phyloP scores from a whole-genome alignment of 2,329 filamentous ascomycete species.

The Aspergillus ochraceus region DNA sequence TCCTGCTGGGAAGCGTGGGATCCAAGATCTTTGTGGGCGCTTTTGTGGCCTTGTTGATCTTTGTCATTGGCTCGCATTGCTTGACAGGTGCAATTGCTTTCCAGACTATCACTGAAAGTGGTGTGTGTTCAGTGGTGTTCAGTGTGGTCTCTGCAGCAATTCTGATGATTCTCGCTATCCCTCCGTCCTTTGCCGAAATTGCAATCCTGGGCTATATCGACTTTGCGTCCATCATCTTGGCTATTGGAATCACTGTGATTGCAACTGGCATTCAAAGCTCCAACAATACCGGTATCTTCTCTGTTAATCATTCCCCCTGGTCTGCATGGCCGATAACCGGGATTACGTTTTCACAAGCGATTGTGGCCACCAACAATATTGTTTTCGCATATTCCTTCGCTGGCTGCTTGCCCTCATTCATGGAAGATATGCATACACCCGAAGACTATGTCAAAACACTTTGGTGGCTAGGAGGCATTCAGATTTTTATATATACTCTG shows the following conservation, averaged over 20 bases:
- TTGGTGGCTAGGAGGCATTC: constrained; percentile 8
- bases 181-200: constrained; percentile 33
- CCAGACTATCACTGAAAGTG: constrained; percentile 39
- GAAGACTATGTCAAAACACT: constrained; percentile 8
- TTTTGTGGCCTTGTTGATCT: constrained; percentile 45
- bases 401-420: constrained; percentile 7
- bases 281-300: constrained; percentile 17
- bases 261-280: constrained; percentile 28
- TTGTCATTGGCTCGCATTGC: constrained; percentile 46
- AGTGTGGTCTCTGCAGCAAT: constrained; percentile 42
- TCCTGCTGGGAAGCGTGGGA: constrained; percentile 44
- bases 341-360: constrained; percentile 25
- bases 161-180: constrained; percentile 30
- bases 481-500: constrained; percentile 12
- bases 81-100: constrained; percentile 49
- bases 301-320: constrained; percentile 1
- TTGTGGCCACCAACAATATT: constrained; percentile 31
- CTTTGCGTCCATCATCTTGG: constrained; percentile 32
- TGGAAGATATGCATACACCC: constrained; percentile 14
- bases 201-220: constrained; percentile 35
- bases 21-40: constrained; percentile 39
- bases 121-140: constrained; percentile 39
- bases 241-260: constrained; percentile 34
- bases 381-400: constrained; percentile 42
- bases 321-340: constrained; percentile 20